Evolutionary conservation across 495 filamentous ascomycete species (phyloP), one percentile per base, ranked within the genome.

Genomic region (Aspergillus heteromorphus): DNA sequence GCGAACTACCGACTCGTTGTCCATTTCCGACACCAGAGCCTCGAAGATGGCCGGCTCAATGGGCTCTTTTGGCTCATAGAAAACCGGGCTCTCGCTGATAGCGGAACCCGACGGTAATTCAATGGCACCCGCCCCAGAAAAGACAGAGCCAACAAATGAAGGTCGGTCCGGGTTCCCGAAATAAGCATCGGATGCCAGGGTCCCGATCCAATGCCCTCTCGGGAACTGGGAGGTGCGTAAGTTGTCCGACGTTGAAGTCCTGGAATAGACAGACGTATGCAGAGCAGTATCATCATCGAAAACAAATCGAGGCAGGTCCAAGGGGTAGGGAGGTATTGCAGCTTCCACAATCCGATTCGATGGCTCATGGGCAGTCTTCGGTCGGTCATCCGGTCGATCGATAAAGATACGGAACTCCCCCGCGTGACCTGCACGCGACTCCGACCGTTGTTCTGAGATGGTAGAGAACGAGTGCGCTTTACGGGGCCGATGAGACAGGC

Each of bases 401-500:
- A 96, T 95, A 48, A 93, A 84, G 55, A 95, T 84, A 65, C 88
- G 91, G 69, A 93, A 83, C 54, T 85, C 87, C 45, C 84, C 87
- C 9, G 57, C 66, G 49, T 61, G 62, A 49, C 67, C 69, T 25
- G 58, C 59, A 27, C 65, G 66, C 29, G 61, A 59, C 40, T 51
- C 60, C 23, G 72, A 73, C 38, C 65, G 66, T n/a, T 73, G 67
- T 36, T 83, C 81, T n/a, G 79, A 77, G 20, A 81, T 67, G 0
- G 80, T 81, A 7, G 84, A 87, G 62, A 84, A 85, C 4, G 86
- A 88, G 56, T 78, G 76, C 10, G 86, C 77, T 54, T 85, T 75
- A 43, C 74, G 67, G 50, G 63, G 63, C 21, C 42, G 58, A 16
- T 36, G 78, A 31, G 65, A 58, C 29, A 49, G 41, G n/a, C 43